Evolutionary conservation across 1,284 basidiomycete genomes (phyloP), one percentile per base, ranked within the genome.

Genomic region (Malassezia brasiliensis): DNA sequence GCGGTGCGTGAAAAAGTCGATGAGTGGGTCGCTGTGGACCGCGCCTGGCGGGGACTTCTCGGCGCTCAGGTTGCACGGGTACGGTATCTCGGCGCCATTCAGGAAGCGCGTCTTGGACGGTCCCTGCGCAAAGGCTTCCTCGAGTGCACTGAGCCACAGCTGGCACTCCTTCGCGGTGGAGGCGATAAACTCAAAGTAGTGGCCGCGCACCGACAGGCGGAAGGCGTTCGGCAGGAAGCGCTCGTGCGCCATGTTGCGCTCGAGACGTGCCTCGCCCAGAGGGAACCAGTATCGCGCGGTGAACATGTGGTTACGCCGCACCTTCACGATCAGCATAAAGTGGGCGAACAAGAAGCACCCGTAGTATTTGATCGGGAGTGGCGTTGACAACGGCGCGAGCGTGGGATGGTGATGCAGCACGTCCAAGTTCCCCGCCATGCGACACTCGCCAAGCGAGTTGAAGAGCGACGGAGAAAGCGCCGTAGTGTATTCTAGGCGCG

Each of bases 271-370:
- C 6, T 66, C 63, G 51, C 63, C 66, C 15, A 74, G 64, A 4
- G 72, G 70, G 53, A 74, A 73, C 68, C 68, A 74, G 41, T 60
- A 65, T 31, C 64, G 64, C n/a, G 63, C 63, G 40, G 67, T 65
- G 51, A 69, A 71, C 11, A 60, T 60, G 42, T 60, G 54, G 25
- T 62, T 59, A 44, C 72, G 73, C 52, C 67, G 65, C 22, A 71
- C 69, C 56, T 73, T 72, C 58, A 65, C 63, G 42, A 73, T 62
- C 10, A 72, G 47, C 15, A 74, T 17, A 53, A 66, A 73, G 51
- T 62, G 61, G 30, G 60, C 49, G 52, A 68, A 74, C 37, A 74
- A 52, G 15, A 74, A 62, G 46, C 67, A 54, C 40, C 68, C 70
- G 32, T 64, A 64, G 56, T 72, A 69, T 52, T 72, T 69, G 64